Conservation (phyloP, 345 rosid genomes). For the Luvunga scandens region DNA sequence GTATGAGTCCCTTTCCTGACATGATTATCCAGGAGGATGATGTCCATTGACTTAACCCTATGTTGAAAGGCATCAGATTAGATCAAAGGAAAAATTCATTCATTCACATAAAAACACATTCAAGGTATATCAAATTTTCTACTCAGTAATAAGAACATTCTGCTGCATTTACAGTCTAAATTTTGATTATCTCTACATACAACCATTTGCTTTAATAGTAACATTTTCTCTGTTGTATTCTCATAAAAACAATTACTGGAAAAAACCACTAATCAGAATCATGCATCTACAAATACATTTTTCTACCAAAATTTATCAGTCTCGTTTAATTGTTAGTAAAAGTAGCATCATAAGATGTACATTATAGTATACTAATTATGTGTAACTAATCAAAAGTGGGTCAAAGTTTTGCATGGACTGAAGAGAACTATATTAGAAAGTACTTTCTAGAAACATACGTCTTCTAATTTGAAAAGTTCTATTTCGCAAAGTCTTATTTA, state of each 20-base stretch:
- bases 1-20: no score
- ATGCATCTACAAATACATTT: no score
- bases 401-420: no score
- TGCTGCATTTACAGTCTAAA: not conserved
- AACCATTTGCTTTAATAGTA: not conserved
- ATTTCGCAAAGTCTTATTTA: no score
- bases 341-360: no score
- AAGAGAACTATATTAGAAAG: no score
- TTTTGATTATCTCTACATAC: not conserved
- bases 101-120: conserved; percentile 1
- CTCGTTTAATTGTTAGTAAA: no score
- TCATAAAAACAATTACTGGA: not conserved
- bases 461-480: no score
- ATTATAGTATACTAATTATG: no score
- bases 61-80: conserved; percentile 1
- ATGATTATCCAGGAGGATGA: not conserved
- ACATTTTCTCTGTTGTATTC: not conserved
- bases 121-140: not conserved
- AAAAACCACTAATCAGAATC: not conserved
- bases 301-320: no score
- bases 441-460: no score
- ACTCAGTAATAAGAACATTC: not conserved
- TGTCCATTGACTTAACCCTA: conserved; percentile 5
- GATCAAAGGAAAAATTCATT: not conserved
- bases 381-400: no score